Conservation (phyloP, 2,329 filamentous ascomycete genomes). For the Stachybotrys chartarum region DNA sequence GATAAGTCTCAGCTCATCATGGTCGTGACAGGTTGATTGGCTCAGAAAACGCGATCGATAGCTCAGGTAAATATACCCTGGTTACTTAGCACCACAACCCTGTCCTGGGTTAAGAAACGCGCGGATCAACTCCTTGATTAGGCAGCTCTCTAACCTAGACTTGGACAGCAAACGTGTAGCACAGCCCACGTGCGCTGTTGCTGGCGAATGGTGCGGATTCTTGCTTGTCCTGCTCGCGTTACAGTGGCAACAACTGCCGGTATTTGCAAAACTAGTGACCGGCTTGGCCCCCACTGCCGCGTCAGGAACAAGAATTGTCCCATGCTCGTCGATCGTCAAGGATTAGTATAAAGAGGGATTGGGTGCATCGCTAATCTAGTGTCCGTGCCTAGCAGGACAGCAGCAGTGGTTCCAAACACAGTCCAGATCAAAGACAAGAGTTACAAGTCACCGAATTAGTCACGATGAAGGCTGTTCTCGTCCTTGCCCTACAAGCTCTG, state of each 20-base stretch:
- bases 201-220: neutral
- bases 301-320: neutral
- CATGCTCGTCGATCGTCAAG: neutral
- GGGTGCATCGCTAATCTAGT: neutral
- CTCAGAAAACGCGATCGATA: neutral
- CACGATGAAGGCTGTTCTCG: slow-evolving; percentile 17
- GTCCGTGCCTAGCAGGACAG: neutral
- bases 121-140: neutral
- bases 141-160: neutral
- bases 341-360: neutral
- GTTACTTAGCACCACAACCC: neutral
- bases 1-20: too few species aligned
- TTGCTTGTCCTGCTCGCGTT: neutral
- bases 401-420: neutral
- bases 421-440: neutral
- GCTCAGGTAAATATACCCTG: neutral
- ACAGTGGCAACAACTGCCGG: neutral
- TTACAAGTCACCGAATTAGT: neutral
- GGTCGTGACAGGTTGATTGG: neutral
- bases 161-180: neutral
- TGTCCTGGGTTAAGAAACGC: neutral
- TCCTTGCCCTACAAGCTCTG: slow-evolving; percentile 13
- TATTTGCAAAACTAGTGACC: neutral
- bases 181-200: neutral
- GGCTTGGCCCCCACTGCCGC: neutral